phyloP scores from a whole-genome alignment of 1,139 yeast genomes.

The Saccharomyces hybrid region DNA sequence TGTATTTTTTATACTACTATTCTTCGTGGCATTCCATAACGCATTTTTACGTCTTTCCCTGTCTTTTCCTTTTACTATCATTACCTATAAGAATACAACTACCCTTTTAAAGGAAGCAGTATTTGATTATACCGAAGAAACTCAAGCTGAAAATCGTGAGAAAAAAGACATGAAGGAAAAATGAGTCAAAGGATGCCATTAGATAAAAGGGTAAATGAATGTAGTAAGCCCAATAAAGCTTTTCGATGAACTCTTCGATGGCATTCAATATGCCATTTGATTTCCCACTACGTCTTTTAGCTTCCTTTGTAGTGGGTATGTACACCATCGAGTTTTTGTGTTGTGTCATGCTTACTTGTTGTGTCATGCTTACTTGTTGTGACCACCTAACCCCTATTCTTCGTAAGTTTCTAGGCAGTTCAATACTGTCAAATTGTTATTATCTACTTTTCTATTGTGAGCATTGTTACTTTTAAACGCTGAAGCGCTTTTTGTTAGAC shows the following conservation, averaged over 20 bases:
- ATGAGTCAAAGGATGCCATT: constrained; percentile 36
- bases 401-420: too few relatives aligned
- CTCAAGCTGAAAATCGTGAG: constrained; percentile 29
- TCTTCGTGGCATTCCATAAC: neutral
- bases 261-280: constrained; percentile 8
- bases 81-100: neutral
- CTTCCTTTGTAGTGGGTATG: constrained; percentile 13
- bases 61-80: neutral
- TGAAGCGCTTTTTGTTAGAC: neutral
- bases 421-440: neutral
- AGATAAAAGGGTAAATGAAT: constrained; percentile 37
- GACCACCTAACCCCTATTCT: neutral
- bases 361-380: neutral
- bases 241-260: constrained; percentile 17
- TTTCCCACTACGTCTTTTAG: constrained; percentile 6
- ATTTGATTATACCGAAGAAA: constrained; percentile 28
- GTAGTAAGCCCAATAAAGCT: constrained; percentile 36
- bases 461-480: neutral
- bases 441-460: neutral
- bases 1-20: neutral
- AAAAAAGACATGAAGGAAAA: constrained; percentile 32
- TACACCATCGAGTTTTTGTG: constrained; percentile 9
- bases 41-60: neutral
- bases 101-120: constrained; percentile 12
- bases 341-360: neutral